These are phyloP conservation scores for Alloteropsis angusta DNA, from an alignment of 202 grass and related monocot genomes.

Conservation along the genomic window DNA sequence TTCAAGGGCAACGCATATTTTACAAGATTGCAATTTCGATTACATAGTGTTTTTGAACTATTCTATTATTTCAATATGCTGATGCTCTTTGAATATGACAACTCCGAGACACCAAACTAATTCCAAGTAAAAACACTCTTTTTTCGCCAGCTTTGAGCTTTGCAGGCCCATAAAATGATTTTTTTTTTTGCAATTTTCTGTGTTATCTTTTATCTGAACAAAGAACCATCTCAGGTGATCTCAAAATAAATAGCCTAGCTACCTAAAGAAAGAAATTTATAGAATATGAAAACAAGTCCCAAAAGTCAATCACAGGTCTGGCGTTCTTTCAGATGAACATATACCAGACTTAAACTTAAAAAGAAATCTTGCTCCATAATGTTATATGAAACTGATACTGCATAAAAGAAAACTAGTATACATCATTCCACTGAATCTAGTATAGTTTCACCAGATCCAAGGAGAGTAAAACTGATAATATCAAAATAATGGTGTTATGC, in stretches of 20 bases:
- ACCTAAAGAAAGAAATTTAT: neutral
- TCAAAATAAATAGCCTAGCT: neutral
- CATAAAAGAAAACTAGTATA: neutral
- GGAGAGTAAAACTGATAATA: neutral
- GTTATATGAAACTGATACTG: neutral
- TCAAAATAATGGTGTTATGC: neutral
- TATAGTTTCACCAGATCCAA: neutral
- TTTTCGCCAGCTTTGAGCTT: neutral
- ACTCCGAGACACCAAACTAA: no score
- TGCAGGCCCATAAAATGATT: neutral
- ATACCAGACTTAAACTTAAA: slow-evolving; percentile 1
- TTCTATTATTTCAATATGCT: slow-evolving; percentile 4
- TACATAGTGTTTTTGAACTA: slow-evolving; percentile 1
- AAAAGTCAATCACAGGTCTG: neutral
- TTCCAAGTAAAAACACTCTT: neutral
- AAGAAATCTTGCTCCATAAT: neutral
- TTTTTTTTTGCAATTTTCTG: neutral
- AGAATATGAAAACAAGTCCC: neutral
- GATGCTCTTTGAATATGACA: slow-evolving; percentile 18
- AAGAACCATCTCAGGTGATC: neutral
- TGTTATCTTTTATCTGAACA: slow-evolving; percentile 7
- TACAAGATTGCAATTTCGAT: neutral
- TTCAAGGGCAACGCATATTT: neutral
- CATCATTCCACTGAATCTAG: neutral
- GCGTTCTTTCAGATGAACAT: neutral